Conservation (phyloP, 2,329 filamentous ascomycete genomes). For the Apiospora koreana region DNA sequence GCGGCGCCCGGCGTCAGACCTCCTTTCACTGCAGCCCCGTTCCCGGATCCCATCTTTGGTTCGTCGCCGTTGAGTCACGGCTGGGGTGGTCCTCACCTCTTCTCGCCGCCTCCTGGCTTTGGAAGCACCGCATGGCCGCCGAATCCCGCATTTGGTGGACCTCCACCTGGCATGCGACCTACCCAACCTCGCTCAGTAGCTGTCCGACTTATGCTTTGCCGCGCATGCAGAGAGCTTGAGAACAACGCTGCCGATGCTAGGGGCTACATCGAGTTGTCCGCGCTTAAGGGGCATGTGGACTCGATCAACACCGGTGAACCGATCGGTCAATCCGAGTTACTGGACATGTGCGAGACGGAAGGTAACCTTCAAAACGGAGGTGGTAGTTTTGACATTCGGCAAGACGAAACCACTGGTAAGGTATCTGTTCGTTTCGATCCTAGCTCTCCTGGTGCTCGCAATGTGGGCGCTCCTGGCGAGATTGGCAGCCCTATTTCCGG, state of each 20-base stretch:
- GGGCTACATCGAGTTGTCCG: constrained; percentile 69
- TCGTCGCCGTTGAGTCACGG: constrained; percentile 24
- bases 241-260: constrained; percentile 48
- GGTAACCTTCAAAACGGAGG: constrained; percentile 85
- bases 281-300: constrained; percentile 67
- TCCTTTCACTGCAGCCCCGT: constrained; percentile 43
- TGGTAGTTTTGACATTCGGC: constrained; percentile 76
- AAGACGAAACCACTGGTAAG: constrained; percentile 44
- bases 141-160: constrained; percentile 31
- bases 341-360: constrained; percentile 87
- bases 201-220: constrained; percentile 74
- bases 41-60: constrained; percentile 43
- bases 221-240: constrained; percentile 69
- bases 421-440: constrained; percentile 57
- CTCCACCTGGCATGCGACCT: constrained; percentile 39
- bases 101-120: constrained; percentile 49
- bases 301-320: constrained; percentile 46
- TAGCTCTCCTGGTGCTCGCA: constrained; percentile 44
- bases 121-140: constrained; percentile 38
- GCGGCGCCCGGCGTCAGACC: constrained; percentile 51
- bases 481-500: constrained; percentile 62
- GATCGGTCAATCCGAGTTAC: constrained; percentile 66
- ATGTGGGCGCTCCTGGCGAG: constrained; percentile 63
- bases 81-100: constrained; percentile 42
- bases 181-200: constrained; percentile 66